phyloP scores from a whole-genome alignment of 768 basidiomycete genomes.

The Phanerochaete sordida region DNA sequence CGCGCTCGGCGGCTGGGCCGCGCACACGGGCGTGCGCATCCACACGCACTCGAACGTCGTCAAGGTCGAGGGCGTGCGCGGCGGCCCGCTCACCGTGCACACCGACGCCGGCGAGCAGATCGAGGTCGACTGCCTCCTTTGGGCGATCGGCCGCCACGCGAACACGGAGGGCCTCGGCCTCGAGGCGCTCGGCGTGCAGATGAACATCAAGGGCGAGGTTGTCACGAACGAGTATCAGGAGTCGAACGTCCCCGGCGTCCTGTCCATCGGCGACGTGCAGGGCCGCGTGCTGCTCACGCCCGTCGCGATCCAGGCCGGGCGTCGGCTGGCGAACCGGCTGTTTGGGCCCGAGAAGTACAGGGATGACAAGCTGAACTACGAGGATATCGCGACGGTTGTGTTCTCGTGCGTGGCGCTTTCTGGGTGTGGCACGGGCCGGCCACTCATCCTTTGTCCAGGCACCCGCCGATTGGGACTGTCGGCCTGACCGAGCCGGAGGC shows the following conservation, averaged over 20 bases:
- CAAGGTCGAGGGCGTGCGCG: slow-evolving; percentile 73
- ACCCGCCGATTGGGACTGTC: slow-evolving; percentile 93
- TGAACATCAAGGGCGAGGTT: slow-evolving; percentile 78
- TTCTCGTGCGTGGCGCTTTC: slow-evolving; percentile 73
- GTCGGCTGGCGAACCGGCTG: slow-evolving; percentile 83
- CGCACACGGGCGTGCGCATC: slow-evolving; percentile 84
- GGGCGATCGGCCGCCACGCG: slow-evolving; percentile 91
- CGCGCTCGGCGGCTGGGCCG: slow-evolving; percentile 86
- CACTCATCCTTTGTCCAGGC: slow-evolving; percentile 40
- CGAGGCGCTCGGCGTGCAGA: slow-evolving; percentile 71
- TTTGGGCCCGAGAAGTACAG: slow-evolving; percentile 88
- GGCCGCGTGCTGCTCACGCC: slow-evolving; percentile 94
- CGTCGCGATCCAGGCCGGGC: slow-evolving; percentile 95
- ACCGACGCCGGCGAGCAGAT: slow-evolving; percentile 71
- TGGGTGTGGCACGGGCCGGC: background rate
- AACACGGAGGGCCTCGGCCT: slow-evolving; percentile 78
- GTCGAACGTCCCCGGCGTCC: slow-evolving; percentile 65
- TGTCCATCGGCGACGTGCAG: slow-evolving; percentile 87
- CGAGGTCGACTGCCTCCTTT: slow-evolving; percentile 84
- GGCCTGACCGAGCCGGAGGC: slow-evolving; percentile 94
- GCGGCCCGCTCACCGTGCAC: slow-evolving; percentile 70
- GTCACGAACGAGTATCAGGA: slow-evolving; percentile 91
- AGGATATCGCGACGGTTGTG: slow-evolving; percentile 91
- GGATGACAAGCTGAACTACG: slow-evolving; percentile 82
- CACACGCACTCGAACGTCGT: slow-evolving; percentile 76